phyloP scores from a whole-genome alignment of 2,329 filamentous ascomycete genomes.

The Aspergillus niger region DNA sequence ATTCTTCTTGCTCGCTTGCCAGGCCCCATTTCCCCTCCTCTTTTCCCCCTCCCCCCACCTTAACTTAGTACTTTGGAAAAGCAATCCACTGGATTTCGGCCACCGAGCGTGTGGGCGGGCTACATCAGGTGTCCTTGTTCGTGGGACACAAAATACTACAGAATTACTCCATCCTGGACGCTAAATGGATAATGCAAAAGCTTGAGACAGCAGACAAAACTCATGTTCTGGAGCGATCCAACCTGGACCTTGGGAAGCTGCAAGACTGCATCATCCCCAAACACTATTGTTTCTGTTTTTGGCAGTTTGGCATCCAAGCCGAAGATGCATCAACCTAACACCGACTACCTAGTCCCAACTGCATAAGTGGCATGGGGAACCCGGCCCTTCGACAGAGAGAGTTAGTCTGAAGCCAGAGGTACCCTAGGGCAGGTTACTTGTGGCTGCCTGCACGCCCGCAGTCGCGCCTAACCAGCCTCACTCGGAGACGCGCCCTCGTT shows the following conservation, averaged over 20 bases:
- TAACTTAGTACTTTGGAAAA: not conserved
- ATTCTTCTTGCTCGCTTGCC: not conserved
- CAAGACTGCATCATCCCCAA: constrained; percentile 16
- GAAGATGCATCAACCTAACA: constrained; percentile 14
- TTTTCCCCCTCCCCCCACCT: not conserved
- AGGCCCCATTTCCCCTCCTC: not conserved
- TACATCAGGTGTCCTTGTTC: not conserved
- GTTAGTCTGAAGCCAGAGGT: constrained; percentile 12
- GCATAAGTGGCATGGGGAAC: constrained; percentile 22
- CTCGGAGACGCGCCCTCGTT: constrained; percentile 29
- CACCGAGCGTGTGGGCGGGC: no score
- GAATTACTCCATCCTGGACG: not conserved
- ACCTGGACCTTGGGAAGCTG: constrained; percentile 6
- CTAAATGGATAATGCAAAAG: constrained; percentile 4
- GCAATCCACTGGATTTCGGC: no score
- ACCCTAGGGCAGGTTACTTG: constrained; percentile 13
- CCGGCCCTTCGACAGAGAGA: constrained; percentile 7
- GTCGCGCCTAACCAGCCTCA: constrained; percentile 26
- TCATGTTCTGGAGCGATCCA: constrained; percentile 6
- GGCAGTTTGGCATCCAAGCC: constrained; percentile 16
- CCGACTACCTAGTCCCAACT: constrained; percentile 14
- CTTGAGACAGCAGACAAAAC: constrained; percentile 7
- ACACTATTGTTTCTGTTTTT: constrained; percentile 22
- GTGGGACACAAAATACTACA: not conserved
- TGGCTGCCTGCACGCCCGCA: constrained; percentile 24